Percentiles rank a stretch among this genome's conserved stretches.
Evolutionary conservation across 371 early-diverging fungal genomes (phyloP).

Genomic region (Saksenaea oblongispora): DNA sequence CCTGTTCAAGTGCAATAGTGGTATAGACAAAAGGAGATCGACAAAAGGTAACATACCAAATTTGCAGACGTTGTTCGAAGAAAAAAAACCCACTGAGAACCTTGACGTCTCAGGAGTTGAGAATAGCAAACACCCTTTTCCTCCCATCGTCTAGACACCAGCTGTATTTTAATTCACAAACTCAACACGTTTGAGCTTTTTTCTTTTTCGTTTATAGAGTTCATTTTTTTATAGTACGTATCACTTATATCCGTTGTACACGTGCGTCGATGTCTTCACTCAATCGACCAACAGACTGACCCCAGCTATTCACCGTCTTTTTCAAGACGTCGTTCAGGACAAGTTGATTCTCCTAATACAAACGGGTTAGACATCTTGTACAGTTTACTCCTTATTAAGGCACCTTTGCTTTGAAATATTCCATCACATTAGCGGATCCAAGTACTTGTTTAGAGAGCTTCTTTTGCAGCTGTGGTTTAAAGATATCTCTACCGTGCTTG

Average conservation of each 20-base stretch:
- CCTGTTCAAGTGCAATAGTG: too few species aligned
- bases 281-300: constrained; percentile 21
- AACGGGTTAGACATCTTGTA: not conserved
- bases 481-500: constrained; percentile 27
- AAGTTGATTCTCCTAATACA: constrained; percentile 23
- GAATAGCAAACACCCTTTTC: too few species aligned
- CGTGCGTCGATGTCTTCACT: constrained; percentile 44
- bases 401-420: constrained; percentile 24
- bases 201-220: too few species aligned
- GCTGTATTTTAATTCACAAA: too few species aligned
- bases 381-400: not conserved
- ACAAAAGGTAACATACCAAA: too few species aligned
- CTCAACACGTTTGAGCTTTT: too few species aligned
- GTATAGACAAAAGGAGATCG: too few species aligned
- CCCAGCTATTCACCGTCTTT: constrained; percentile 41
- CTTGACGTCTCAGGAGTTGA: too few species aligned
- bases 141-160: too few species aligned
- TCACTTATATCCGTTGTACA: constrained; percentile 27
- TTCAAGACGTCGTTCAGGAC: constrained; percentile 27
- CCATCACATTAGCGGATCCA: constrained; percentile 17
- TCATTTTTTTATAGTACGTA: too few species aligned
- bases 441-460: constrained; percentile 25
- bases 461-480: constrained; percentile 39
- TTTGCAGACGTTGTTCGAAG: too few species aligned
- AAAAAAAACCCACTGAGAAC: too few species aligned